A percentile compares a stretch with the other conserved stretches of the same genome.
Evolutionary conservation across 2,329 filamentous ascomycete species (phyloP).

Genomic region (Pestalotiopsis sp.): DNA sequence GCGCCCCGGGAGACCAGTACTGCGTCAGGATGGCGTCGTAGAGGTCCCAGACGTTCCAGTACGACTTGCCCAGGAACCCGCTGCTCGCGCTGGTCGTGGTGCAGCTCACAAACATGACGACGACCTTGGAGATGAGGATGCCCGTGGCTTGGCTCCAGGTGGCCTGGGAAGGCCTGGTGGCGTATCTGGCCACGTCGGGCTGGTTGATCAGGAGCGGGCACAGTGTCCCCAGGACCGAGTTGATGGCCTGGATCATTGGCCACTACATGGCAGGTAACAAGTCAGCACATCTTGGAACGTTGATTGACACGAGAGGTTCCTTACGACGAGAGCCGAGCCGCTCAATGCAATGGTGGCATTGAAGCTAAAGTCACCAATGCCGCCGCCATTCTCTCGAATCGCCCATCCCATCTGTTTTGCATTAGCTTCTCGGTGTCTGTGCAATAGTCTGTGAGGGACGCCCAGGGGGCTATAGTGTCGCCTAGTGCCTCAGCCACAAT

Average conservation of each 20-base stretch:
- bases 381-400: conserved; percentile 48
- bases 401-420: conserved; percentile 49
- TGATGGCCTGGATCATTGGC: conserved; percentile 43
- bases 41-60: conserved; percentile 43
- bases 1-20: conserved; percentile 38
- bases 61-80: conserved; percentile 32
- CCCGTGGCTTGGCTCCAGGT: conserved; percentile 35
- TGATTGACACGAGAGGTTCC: not conserved
- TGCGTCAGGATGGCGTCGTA: conserved; percentile 39
- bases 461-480: not conserved
- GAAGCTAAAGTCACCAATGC: conserved; percentile 20
- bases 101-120: conserved; percentile 43
- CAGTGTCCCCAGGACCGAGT: conserved; percentile 42
- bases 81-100: conserved; percentile 39
- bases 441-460: not conserved
- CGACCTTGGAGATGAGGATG: conserved; percentile 39
- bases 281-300: not conserved
- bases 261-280: conserved; percentile 20
- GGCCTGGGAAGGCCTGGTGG: conserved; percentile 24
- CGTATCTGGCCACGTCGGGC: conserved; percentile 44
- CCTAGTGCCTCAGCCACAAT: not conserved
- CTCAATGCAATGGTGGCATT: conserved; percentile 14
- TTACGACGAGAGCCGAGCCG: conserved; percentile 26
- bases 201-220: conserved; percentile 39
- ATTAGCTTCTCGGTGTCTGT: not conserved